Base-by-base conservation (phyloP, 495 filamentous ascomycete genomes). In the Thermothielavioides terrestris region DNA sequence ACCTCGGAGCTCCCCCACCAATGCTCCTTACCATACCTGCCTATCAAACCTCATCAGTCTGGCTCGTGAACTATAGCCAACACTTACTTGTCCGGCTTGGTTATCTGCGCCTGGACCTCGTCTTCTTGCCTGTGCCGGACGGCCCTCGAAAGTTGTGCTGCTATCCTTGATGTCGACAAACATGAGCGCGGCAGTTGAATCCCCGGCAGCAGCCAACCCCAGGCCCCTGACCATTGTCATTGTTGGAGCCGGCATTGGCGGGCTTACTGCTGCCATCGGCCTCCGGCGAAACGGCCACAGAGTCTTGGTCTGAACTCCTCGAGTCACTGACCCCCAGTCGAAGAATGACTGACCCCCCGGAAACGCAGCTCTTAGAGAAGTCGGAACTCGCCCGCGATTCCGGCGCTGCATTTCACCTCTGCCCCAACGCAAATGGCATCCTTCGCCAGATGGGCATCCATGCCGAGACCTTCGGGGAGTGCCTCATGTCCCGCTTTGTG, bases 231-330 rank as follows among this genome's bases (percentile, higher is more conserved):
- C 53, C 12, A 58, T 79, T 42, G 49, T 70, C 51, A 77, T 81
- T 20, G 70, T 77, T n/a, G 78, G 77, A 12, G 78, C 73, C 14
- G 77, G 79, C 1, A 80, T 81, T 18, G 76, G 75, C 11, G 77
- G 78, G 7, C 56, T 80, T 23, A 63, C 70, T 1, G 71, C 77
- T 12, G 77, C 78, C 0, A 73, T 80, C 53, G 75, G 68, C 8
- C 55, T 83, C 11, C 67, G 76, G 17, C 66, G 72, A 23, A 65
- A 75, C 38, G 78, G 78, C 10, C 79, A 81, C 53, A 37, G 68
- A n/a, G 77, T 80, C 21, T 58, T 69, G 37, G 70, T 78, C 38
- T 44, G 22, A 14, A 6, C 48, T n/a, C 30, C 11, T 11, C n/a
- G n/a, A 2, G n/a, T 52, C 36, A 17, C 46, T 28, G 41, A 46